Evolutionary conservation across 352 stramenopile genomes (phyloP).

Genomic region (Thalassiosira mediterranea): DNA sequence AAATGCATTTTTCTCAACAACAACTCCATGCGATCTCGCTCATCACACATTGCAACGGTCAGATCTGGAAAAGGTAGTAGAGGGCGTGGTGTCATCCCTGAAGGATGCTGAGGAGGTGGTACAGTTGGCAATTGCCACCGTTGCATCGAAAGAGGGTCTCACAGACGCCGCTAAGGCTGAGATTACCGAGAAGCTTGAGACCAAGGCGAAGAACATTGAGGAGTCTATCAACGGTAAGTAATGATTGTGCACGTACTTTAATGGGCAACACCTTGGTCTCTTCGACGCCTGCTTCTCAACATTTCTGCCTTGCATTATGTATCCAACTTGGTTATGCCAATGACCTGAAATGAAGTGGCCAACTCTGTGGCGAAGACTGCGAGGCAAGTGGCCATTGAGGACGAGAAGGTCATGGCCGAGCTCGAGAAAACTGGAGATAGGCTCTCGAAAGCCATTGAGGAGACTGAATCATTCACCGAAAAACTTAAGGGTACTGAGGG

Average conservation of each 20-base stretch:
- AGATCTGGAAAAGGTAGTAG: conserved; percentile 32
- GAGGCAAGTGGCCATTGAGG: conserved; percentile 17
- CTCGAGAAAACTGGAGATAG: conserved; percentile 21
- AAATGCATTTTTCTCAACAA: not conserved
- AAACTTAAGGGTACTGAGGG: conserved; percentile 19
- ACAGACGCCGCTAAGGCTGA: conserved; percentile 13
- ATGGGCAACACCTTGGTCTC: no score
- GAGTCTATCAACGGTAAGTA: conserved; percentile 32
- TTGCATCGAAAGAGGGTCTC: conserved; percentile 18
- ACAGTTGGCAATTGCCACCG: conserved; percentile 8
- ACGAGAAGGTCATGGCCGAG: conserved; percentile 8
- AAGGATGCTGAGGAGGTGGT: conserved; percentile 29
- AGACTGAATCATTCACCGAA: conserved; percentile 12
- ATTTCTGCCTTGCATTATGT: no score
- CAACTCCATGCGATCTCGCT: no score
- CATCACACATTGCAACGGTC: not conserved
- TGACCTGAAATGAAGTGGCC: no score
- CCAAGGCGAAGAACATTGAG: conserved; percentile 18
- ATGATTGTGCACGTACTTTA: no score
- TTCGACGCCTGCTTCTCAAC: no score
- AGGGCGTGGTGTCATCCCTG: conserved; percentile 23
- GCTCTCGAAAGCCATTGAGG: conserved; percentile 20
- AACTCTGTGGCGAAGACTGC: conserved; percentile 22
- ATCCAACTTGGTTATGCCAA: no score
- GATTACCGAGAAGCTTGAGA: conserved; percentile 21